Conservation (phyloP, 1,139 yeast species). For the Diutina mesorugosa region DNA sequence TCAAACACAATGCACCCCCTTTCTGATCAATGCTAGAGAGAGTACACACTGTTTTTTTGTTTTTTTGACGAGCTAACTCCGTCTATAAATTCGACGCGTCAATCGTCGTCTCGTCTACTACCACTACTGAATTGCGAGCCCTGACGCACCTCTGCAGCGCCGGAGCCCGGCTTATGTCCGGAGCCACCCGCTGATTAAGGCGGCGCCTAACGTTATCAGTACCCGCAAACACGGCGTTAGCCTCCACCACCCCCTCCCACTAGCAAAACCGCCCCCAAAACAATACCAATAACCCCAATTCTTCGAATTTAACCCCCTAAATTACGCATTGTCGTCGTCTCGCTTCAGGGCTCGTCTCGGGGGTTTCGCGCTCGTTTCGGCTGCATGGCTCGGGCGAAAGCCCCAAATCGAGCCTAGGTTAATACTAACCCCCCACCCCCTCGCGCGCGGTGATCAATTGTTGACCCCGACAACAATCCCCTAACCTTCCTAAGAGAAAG, state of each 20-base stretch:
- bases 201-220: background rate
- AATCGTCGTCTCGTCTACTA: too few relatives aligned
- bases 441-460: background rate
- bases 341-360: background rate
- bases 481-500: background rate
- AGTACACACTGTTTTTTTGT: too few relatives aligned
- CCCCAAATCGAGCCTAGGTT: background rate
- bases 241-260: background rate
- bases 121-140: too few relatives aligned
- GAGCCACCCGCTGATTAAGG: background rate
- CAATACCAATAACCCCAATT: too few relatives aligned
- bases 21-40: too few relatives aligned
- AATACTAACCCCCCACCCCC: background rate
- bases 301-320: too few relatives aligned
- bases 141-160: background rate
- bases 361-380: background rate
- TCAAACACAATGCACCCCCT: too few relatives aligned
- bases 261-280: too few relatives aligned
- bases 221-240: background rate
- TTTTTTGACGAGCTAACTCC: too few relatives aligned
- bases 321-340: too few relatives aligned
- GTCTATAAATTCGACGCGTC: too few relatives aligned
- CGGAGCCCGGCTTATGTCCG: background rate
- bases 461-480: background rate
- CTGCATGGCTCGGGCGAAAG: background rate